Evolutionary conservation across 2,329 filamentous ascomycete species (phyloP).

Genomic region (Sphaerulina populicola): DNA sequence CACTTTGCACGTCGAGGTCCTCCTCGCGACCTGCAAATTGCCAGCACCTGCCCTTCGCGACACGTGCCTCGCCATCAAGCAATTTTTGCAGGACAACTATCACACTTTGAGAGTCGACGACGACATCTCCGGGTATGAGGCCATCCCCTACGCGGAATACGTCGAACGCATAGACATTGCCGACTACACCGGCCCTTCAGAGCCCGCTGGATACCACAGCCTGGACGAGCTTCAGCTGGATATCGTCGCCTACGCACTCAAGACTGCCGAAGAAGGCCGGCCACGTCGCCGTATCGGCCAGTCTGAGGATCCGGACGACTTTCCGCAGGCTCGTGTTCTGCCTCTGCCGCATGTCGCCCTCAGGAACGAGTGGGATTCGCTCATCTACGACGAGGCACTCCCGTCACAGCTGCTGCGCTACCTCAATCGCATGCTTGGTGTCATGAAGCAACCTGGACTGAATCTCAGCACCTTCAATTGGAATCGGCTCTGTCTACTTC

Average conservation of each 20-base stretch:
- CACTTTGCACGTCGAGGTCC: slow-evolving; percentile 36
- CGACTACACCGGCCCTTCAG: slow-evolving; percentile 33
- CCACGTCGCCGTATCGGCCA: slow-evolving; percentile 21
- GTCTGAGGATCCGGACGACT: slow-evolving; percentile 24
- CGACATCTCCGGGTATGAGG: slow-evolving; percentile 16
- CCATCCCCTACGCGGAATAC: slow-evolving; percentile 23
- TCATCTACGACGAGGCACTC: slow-evolving; percentile 40
- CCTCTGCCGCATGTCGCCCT: slow-evolving; percentile 35
- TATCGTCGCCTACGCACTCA: slow-evolving; percentile 38
- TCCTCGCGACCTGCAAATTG: slow-evolving; percentile 26
- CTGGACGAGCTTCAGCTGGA: slow-evolving; percentile 35
- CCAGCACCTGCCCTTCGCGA: not conserved
- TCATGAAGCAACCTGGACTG: slow-evolving; percentile 32
- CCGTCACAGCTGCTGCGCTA: slow-evolving; percentile 36
- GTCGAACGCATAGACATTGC: slow-evolving; percentile 35
- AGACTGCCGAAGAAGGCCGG: slow-evolving; percentile 22
- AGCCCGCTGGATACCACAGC: slow-evolving; percentile 20
- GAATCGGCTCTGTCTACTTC: slow-evolving; percentile 39
- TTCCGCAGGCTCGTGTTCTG: slow-evolving; percentile 30
- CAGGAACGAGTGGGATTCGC: slow-evolving; percentile 40
- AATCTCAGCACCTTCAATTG: slow-evolving; percentile 37
- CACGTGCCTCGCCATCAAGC: slow-evolving; percentile 26
- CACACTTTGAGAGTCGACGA: slow-evolving; percentile 14
- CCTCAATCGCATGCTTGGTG: slow-evolving; percentile 33
- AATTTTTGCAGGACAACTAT: slow-evolving; percentile 26